Evolutionary conservation across 169 alveolate genomes (phyloP).

Genomic region (Plasmodium adleri): DNA sequence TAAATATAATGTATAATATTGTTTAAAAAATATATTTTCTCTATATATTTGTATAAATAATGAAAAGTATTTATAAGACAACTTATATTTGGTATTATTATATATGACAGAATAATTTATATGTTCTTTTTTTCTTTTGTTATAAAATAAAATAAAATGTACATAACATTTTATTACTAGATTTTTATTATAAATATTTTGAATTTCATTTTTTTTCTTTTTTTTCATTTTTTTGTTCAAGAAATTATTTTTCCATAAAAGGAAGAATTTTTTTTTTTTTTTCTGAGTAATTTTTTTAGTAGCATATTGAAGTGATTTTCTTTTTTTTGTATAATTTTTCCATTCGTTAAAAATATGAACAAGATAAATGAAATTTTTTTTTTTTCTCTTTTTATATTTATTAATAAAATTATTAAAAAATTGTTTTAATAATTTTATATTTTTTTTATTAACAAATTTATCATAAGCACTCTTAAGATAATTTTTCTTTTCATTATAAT

Average conservation of each 20-base stretch:
- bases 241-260: slow-evolving; percentile 33
- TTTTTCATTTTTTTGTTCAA: slow-evolving; percentile 17
- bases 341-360: slow-evolving; percentile 63
- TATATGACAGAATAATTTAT: not conserved
- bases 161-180: slow-evolving; percentile 49
- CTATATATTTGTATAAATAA: slow-evolving; percentile 14
- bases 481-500: slow-evolving; percentile 22
- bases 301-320: not conserved
- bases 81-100: not conserved
- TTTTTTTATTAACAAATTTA: slow-evolving; percentile 14
- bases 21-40: slow-evolving; percentile 26
- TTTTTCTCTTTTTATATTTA: slow-evolving; percentile 48
- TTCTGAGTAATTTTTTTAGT: slow-evolving; percentile 14
- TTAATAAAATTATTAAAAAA: slow-evolving; percentile 15
- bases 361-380: slow-evolving; percentile 43
- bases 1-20: slow-evolving; percentile 19
- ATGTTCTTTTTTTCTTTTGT: slow-evolving; percentile 33
- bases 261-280: slow-evolving; percentile 24
- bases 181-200: slow-evolving; percentile 56
- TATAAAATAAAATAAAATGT: slow-evolving; percentile 39
- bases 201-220: slow-evolving; percentile 34
- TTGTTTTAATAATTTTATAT: not conserved
- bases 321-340: slow-evolving; percentile 38
- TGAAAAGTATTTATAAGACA: slow-evolving; percentile 14
- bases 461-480: slow-evolving; percentile 16